These are phyloP conservation scores for Calonectria hawksworthii DNA, from an alignment of 2,329 filamentous ascomycete species.

Conservation along the genomic window DNA sequence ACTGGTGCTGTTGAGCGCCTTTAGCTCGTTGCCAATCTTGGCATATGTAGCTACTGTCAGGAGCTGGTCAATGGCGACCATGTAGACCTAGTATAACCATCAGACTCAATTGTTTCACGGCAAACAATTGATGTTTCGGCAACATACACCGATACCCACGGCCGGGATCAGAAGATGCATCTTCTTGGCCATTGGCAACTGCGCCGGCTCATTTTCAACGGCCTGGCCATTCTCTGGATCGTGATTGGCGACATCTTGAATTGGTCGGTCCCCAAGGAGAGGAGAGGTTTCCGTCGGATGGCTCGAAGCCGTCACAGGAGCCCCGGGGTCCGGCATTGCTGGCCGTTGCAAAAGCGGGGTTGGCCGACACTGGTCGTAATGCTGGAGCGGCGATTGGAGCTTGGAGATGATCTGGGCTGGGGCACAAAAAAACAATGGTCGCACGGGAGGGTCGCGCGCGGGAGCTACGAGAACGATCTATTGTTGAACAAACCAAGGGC, in stretches of 20 bases:
- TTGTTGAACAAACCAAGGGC: not conserved
- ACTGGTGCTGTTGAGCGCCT: slow-evolving; percentile 80
- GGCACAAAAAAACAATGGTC: not conserved
- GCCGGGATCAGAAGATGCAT: slow-evolving; percentile 55
- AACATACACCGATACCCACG: slow-evolving; percentile 54
- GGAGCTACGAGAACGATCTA: not conserved
- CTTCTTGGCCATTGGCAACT: slow-evolving; percentile 48
- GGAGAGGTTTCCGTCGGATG: slow-evolving; percentile 45
- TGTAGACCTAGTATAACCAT: slow-evolving; percentile 68
- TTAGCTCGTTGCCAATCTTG: slow-evolving; percentile 80
- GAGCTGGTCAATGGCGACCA: slow-evolving; percentile 82
- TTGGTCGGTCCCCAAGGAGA: slow-evolving; percentile 39
- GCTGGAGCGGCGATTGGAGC: not conserved
- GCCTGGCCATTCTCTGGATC: slow-evolving; percentile 33
- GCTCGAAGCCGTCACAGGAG: not conserved
- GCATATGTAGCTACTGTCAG: slow-evolving; percentile 85
- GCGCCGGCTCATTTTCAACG: slow-evolving; percentile 9
- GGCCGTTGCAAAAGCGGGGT: slow-evolving; percentile 3
- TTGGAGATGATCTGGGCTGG: not conserved
- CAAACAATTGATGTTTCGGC: not conserved
- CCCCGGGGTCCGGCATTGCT: slow-evolving; percentile 29
- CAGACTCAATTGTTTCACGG: slow-evolving; percentile 4
- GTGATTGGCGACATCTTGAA: not conserved
- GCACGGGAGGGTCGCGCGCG: not conserved
- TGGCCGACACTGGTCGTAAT: not conserved